Evolutionary conservation across 2,329 filamentous ascomycete genomes (phyloP), one percentile per base, ranked within the genome.

Genomic region (Torrubiella hemipterigena): DNA sequence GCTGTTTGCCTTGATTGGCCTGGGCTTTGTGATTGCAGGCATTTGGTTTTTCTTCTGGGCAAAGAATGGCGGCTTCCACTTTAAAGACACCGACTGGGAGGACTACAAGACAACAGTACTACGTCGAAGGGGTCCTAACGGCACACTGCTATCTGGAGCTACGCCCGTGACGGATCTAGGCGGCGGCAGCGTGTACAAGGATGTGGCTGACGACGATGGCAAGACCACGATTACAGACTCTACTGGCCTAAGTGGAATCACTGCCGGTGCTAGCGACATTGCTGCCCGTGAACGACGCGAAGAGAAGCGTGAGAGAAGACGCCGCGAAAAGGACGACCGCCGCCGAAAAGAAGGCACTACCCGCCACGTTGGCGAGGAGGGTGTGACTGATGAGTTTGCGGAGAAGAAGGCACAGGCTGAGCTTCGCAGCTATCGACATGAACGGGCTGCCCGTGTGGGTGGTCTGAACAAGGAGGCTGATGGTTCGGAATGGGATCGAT

Each of bases 1-100:
- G 1, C 63, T 96, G 1, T 94, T 96, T 51, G 89, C 82, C 9
- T 54, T 95, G 13, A 74, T 96, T 31, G 85, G 83, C 20, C 76
- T 77, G 1, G 73, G 61, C 19, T 81, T 96, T 50, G 81, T 91
- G 16, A 36, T 82, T 4, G 71, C 66, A 0, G 73, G 69, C 16
- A 85, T 96, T 49, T 98, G 91, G 87, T 95, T 98, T 69, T 96
- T 98, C 70, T 93, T 93, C 69, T 93, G 84, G 81, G 89, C 89
- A 35, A 89, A 82, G 59, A 94, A 96, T 46, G 91, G 91, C 38
- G 91, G 91, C 11, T 95, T 96, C 62, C 64, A 81, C 40, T 96
- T 86, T 67, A 70, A 71, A 28, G 63, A 93, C 40, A 67, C 74
- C 21, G 91, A 98, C 57, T 98, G 91, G 89, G 89, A 96, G 6